Percentiles rank a stretch among this genome's conserved stretches.
phyloP scores from a whole-genome alignment of 2,329 filamentous ascomycete species.

The Hansfordia pulvinata region DNA sequence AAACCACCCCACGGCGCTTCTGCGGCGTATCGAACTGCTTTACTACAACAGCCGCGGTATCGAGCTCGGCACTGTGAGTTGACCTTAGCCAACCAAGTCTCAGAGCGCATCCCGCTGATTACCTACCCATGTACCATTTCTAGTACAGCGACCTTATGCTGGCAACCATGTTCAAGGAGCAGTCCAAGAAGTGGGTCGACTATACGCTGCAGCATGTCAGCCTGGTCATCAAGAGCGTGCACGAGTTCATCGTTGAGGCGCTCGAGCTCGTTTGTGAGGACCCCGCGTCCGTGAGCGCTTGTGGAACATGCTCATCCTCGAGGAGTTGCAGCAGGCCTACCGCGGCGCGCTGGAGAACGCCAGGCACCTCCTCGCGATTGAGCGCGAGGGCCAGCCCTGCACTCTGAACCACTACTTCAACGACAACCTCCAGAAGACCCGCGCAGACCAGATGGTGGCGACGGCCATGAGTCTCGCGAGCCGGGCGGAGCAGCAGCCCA shows the following conservation, averaged over 20 bases:
- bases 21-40: slow-evolving; percentile 25
- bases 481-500: too few species aligned
- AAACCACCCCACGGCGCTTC: too few species aligned
- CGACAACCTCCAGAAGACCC: slow-evolving; percentile 13
- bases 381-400: slow-evolving; percentile 25
- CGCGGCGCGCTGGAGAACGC: slow-evolving; percentile 26
- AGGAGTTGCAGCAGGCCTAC: slow-evolving; percentile 27
- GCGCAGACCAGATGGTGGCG: slow-evolving; percentile 9
- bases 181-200: slow-evolving; percentile 31
- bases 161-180: slow-evolving; percentile 28
- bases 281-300: slow-evolving; percentile 23
- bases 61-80: slow-evolving; percentile 25
- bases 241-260: slow-evolving; percentile 26
- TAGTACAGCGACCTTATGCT: slow-evolving; percentile 16
- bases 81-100: background rate
- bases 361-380: slow-evolving; percentile 32
- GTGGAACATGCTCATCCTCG: slow-evolving; percentile 21
- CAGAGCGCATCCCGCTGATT: too few species aligned
- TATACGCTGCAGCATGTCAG: slow-evolving; percentile 30
- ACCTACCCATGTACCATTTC: too few species aligned
- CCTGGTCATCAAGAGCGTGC: slow-evolving; percentile 25
- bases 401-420: slow-evolving; percentile 39
- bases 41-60: slow-evolving; percentile 25
- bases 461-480: slow-evolving; percentile 5
- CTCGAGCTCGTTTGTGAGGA: slow-evolving; percentile 28